These are phyloP conservation scores for Fusarium goolgardi DNA, from an alignment of 2,329 filamentous ascomycete species.

Conservation along the genomic window DNA sequence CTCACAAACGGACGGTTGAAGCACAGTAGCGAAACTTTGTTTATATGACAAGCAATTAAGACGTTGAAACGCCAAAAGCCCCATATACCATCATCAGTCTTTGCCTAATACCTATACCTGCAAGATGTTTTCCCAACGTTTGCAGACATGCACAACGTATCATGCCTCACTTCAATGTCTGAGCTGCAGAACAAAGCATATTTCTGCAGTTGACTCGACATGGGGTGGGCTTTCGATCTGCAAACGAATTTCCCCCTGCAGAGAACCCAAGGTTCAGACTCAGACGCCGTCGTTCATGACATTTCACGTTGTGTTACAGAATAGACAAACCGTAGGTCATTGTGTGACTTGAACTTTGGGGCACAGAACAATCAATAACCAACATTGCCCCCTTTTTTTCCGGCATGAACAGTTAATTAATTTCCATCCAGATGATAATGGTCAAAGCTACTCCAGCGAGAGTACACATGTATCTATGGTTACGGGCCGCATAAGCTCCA, in stretches of 20 bases:
- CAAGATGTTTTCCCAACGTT: constrained; percentile 21
- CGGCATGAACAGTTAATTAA: constrained; percentile 1
- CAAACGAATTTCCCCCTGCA: constrained; percentile 32
- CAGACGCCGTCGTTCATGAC: constrained; percentile 21
- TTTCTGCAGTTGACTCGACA: constrained; percentile 31
- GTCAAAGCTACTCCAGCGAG: constrained; percentile 1
- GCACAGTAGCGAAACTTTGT: constrained; percentile 31
- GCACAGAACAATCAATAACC: constrained; percentile 7
- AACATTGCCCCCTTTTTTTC: constrained; percentile 9
- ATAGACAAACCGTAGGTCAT: constrained; percentile 6
- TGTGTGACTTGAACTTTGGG: background rate
- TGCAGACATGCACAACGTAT: constrained; percentile 9
- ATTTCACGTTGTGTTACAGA: constrained; percentile 31
- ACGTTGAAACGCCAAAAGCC: background rate
- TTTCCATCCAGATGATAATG: constrained; percentile 1
- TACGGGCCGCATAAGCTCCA: constrained; percentile 28
- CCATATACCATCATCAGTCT: background rate
- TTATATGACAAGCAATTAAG: constrained; percentile 34
- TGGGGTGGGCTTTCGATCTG: constrained; percentile 35
- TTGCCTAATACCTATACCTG: background rate
- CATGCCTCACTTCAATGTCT: constrained; percentile 2
- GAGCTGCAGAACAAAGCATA: constrained; percentile 37
- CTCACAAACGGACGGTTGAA: background rate
- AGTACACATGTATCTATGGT: constrained; percentile 3
- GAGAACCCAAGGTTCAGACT: constrained; percentile 6